These are phyloP conservation scores for Guyanaporus albipodus DNA, from an alignment of 768 basidiomycete species.

Conservation along the genomic window DNA sequence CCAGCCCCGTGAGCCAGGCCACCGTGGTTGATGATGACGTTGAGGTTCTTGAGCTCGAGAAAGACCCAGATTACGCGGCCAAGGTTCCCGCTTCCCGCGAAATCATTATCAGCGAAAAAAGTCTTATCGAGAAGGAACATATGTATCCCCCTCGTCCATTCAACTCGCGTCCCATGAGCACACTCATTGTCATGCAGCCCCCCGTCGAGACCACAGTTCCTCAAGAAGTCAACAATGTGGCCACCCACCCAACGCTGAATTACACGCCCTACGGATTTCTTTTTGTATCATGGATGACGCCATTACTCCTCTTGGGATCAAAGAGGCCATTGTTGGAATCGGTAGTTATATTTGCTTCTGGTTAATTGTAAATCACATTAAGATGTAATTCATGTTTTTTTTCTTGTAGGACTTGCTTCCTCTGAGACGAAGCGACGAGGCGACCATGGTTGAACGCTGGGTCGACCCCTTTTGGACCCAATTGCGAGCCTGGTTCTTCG, in stretches of 20 bases:
- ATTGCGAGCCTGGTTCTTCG: constrained; percentile 17
- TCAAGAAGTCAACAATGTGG: constrained; percentile 15
- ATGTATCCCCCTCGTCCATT: not conserved
- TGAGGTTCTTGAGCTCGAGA: constrained; percentile 2
- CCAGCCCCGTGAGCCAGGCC: constrained; percentile 15
- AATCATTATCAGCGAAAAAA: not conserved
- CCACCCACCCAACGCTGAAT: constrained; percentile 21
- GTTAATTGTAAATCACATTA: constrained; percentile 19
- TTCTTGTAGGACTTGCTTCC: constrained; percentile 23
- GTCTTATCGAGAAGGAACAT: constrained; percentile 2
- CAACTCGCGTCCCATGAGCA: constrained; percentile 13
- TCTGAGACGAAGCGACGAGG: constrained; percentile 24
- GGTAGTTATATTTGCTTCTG: constrained; percentile 28
- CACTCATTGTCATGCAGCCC: constrained; percentile 24
- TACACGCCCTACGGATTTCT: constrained; percentile 14
- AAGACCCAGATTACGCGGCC: constrained; percentile 1
- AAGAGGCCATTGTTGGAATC: constrained; percentile 30
- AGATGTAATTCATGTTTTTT: constrained; percentile 11
- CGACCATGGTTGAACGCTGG: constrained; percentile 23
- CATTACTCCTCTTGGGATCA: constrained; percentile 22
- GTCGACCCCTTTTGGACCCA: constrained; percentile 23
- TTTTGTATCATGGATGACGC: constrained; percentile 26
- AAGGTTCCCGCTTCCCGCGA: constrained; percentile 1
- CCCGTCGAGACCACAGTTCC: constrained; percentile 13
- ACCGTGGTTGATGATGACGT: constrained; percentile 17